Evolutionary conservation across 2,329 filamentous ascomycete genomes (phyloP).

Genomic region (Hymenotorrendiella dingleyae): DNA sequence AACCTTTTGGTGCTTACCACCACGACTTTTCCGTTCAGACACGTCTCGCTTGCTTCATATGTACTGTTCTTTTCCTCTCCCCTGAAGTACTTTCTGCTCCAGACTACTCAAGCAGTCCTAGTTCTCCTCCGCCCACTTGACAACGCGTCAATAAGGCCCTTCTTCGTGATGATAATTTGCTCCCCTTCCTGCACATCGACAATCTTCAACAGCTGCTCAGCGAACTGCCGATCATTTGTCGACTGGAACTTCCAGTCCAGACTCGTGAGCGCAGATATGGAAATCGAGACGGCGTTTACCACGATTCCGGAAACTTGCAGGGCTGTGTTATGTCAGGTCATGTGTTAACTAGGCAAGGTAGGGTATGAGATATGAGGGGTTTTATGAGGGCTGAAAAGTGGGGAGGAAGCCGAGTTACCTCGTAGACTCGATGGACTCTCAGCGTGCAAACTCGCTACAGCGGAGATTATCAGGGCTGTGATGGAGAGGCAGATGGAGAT

Average conservation of each 20-base stretch:
- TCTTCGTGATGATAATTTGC: conserved; percentile 12
- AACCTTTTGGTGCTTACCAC: too few species aligned
- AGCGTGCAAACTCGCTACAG: conserved; percentile 12
- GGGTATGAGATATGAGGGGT: neutral
- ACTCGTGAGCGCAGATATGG: conserved; percentile 21
- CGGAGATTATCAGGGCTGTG: conserved; percentile 14
- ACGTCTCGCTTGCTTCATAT: neutral
- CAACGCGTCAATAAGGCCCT: neutral
- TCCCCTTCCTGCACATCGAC: conserved; percentile 18
- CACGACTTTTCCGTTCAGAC: neutral
- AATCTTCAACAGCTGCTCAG: conserved; percentile 16
- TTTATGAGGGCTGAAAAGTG: neutral
- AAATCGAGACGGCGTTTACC: conserved; percentile 19
- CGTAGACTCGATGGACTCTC: conserved; percentile 3
- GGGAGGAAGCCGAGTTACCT: conserved; percentile 7
- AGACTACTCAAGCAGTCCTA: neutral
- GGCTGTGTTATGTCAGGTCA: conserved; percentile 7
- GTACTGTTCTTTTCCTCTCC: neutral
- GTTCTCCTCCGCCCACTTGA: neutral
- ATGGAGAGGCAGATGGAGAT: conserved; percentile 18
- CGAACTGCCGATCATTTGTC: conserved; percentile 21
- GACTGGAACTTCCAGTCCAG: conserved; percentile 22
- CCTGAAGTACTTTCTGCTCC: neutral
- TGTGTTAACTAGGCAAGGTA: neutral
- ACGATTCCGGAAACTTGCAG: conserved; percentile 20